Evolutionary conservation across 164 flowering plant species (phyloP), one percentile per base, ranked within the genome.

Genomic region (Amborella trichopoda): DNA sequence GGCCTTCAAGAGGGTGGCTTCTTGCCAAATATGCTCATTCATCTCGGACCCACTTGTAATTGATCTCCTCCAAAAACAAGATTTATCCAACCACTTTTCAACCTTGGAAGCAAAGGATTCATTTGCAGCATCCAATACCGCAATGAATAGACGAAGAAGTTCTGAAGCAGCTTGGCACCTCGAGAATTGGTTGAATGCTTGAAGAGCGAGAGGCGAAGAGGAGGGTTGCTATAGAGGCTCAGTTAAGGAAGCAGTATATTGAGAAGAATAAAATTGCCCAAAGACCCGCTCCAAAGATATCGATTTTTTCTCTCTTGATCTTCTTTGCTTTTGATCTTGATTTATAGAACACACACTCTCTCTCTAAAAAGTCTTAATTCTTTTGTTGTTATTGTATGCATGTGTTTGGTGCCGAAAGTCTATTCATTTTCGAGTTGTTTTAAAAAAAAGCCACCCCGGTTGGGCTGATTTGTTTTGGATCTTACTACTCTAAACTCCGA

Each of bases 151-250:
- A 2, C 83, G 73, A 23, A 91, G 85, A 40, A 91, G 90, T 55
- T 91, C 99, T 5, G 76, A 13, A 5, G 96, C 78, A 11, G 89
- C 76, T 38, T 58, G 67, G 64, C 98, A 90, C 43, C 91, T 71
- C 3, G 94, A 83, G 60, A 70, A 83, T 17, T 78, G 73, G 45
- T 83, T 53, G 51, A 28, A 84, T 95, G 23, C 83, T 87, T 65
- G 95, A 87, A 46, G 99, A 91, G 53, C 83, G 86, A 53, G 98
- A 91, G 66, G 99, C 96, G 26, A 90, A 80, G 59, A 75, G 93
- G 63, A 78, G 99, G 62, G 76, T 67, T 48, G 96, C 87, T 58
- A 59, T 68, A 11, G 99, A 91, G 64, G 85, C 99, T 12, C 90
- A 81, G 32, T 48, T 87, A 30, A 72, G 99, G 50, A 87, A 77